Evolutionary conservation across 352 stramenopile genomes (phyloP), one percentile per base, ranked within the genome.

Genomic region (Phytopythium chamaehyphon): DNA sequence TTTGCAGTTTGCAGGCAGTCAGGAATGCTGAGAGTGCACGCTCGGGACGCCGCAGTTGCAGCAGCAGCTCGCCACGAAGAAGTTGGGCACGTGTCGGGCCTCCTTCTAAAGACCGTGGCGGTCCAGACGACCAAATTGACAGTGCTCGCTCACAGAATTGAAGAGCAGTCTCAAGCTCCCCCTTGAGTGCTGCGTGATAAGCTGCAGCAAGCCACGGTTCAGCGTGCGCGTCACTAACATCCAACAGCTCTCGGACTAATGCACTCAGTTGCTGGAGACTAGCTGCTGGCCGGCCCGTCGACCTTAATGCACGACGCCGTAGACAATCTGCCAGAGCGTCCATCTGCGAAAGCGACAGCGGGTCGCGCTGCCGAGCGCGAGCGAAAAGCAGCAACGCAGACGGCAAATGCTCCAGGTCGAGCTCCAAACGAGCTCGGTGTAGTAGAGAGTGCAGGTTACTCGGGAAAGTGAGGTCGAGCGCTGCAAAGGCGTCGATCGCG

Each of bases 91-190:
- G 70, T 8, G 77, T 51, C n/a, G 45, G 18, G 0, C 45, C 18
- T 33, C 28, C 28, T 11, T 4, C n/a, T 14, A 28, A 10, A 6
- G 10, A 12, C 19, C 21, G 19, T 19, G 40, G 40, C 21, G 9
- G 3, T 14, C 8, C 19, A 46, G 40, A 1, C 24, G 8, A 31
- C 43, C 26, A 31, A 55, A 26, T 75, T 50, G 33, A 62, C 23
- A 93, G 76, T 19, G 83, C 76, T 19, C 78, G 72, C 33, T 93
- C 80, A 21, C 67, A 84, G 42, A 91, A 82, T 58, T 91, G 76
- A 19, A 91, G 48, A 3, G 83, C 83, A 7, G 65, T 72, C 38
- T 90, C 75, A 45, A 76, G 59, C 42, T 93, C 83, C 18, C 65
- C 73, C 42, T 90, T 93, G 45, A 89, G 60, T 15, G 89, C 78